Evolutionary conservation across 305 asterid species (phyloP), one percentile per base, ranked within the genome.

Genomic region (Fraxinus latifolia): DNA sequence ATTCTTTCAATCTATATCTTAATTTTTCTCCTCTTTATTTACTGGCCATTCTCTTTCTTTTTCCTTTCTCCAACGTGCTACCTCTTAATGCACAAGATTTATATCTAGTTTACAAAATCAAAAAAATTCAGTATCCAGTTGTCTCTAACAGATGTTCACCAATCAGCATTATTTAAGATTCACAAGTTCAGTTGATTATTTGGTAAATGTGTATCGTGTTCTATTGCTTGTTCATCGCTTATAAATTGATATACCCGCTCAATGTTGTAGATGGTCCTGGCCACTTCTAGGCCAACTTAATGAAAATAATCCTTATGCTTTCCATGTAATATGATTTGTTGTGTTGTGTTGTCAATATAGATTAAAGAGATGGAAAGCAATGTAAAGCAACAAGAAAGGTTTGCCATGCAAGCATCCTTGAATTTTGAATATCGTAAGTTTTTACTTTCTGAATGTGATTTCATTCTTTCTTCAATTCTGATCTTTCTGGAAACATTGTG

Each of bases 361-460:
- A 89, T 96, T 42, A 94, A 93, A 90, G 98, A 94, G 77, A 89
- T 96, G 97, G 99, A 93, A 84, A 89, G 89, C 83, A 82, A 82
- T 79, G 83, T 88, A 76, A 96, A 96, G 89, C 92, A 90, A 74
- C 96, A 92, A 77, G 97, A 92, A 82, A 94, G 89, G 86, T 29
- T 82, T 82, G 97, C 97, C 77, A 6, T 86, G 89, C 95, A 94
- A 89, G 97, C 93, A 39, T 84, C 93, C 27, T 50, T 83, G 68
- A 79, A 83, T 75, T 77, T 80, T 84, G 94, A 94, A 9, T 33
- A 84, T 12, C 90, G 99, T 96, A 87, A 89, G 99, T 88, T 72
- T 12, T 84, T 70, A 55, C 71, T 77, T 76, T 81, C 62, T 82
- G 78, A 19, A 14, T 32, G 33, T 53, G 77, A 70, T 78, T 74